Evolutionary conservation across 192 early-diverging fungal species (phyloP), one percentile per base, ranked within the genome.

Genomic region (Podila horticola): DNA sequence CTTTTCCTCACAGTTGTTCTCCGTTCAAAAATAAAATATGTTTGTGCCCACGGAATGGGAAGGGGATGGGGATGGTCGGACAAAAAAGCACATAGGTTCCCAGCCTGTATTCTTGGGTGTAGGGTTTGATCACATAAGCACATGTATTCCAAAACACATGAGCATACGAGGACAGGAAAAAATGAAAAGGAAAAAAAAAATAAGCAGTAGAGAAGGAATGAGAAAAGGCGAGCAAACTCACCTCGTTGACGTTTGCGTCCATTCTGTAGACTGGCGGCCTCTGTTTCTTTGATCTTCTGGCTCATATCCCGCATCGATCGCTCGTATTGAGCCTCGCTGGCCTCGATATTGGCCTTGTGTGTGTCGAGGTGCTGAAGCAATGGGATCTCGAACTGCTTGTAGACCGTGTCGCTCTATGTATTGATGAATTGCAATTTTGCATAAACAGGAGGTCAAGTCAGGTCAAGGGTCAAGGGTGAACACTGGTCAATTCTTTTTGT

Each of bases 341-440:
- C 70, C 26, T 79, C 63, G 30, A 88, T 79, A 19, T 82, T 79
- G 64, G 58, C 62, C 69, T 82, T 82, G 67, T 88, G 86, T 9
- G 64, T 64, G 61, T 88, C 83, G 29, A 88, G 68, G 63, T 86
- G 83, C 57, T 85, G 83, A 9, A 76, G 22, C 11, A 88, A 66
- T 38, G 86, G 86, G 26, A 79, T 83, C 60, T 88, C 86, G 61
- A 88, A 86, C 36, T 79, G 74, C 57, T 84, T 85, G 34, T 85
- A 83, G 29, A 85, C 67, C 7, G 79, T 79, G 58, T 86, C 83
- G 33, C 75, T 74, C 86, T 87, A 70, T 3, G 24, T 45, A 52
- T 52, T 28, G 1, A 62, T 65, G 36, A 26, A 38, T 38, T 38
- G 36, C 36, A 38, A 38, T 45, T 45, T 45, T 45, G 41, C 41